Evolutionary conservation across 2,329 filamentous ascomycete species (phyloP).

Genomic region (Monosporascus sp.): DNA sequence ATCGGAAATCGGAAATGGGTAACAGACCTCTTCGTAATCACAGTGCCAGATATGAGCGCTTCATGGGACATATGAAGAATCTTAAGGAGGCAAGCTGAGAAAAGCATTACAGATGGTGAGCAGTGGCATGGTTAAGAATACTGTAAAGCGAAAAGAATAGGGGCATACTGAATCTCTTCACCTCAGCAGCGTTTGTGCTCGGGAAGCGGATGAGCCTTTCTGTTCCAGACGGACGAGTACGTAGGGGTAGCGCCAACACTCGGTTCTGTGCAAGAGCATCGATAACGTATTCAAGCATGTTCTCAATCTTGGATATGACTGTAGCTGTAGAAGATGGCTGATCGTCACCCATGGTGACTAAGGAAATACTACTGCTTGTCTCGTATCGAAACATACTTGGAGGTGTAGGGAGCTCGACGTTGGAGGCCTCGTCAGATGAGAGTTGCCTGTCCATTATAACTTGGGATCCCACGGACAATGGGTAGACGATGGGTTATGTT

Average conservation of each 20-base stretch:
- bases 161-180: conserved; percentile 26
- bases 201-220: conserved; percentile 19
- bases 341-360: too few species aligned
- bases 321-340: conserved; percentile 4
- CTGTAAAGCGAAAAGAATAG: background rate
- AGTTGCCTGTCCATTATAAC: too few species aligned
- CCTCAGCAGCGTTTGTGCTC: conserved; percentile 7
- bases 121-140: conserved; percentile 1
- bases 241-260: conserved; percentile 43
- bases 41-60: conserved; percentile 47
- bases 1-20: background rate
- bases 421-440: too few species aligned
- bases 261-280: conserved; percentile 41
- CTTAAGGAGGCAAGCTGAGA: conserved; percentile 49
- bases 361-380: too few species aligned
- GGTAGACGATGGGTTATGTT: too few species aligned
- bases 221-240: conserved; percentile 27
- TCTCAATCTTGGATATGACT: conserved; percentile 50
- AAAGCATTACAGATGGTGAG: background rate
- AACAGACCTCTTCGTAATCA: conserved; percentile 58
- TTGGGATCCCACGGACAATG: too few species aligned
- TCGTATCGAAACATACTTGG: too few species aligned
- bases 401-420: too few species aligned
- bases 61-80: conserved; percentile 57
- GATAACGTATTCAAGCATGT: conserved; percentile 46